Conservation (phyloP, 176 grass and related monocot genomes). For the sorghum (Sorghum bicolor) region DNA sequence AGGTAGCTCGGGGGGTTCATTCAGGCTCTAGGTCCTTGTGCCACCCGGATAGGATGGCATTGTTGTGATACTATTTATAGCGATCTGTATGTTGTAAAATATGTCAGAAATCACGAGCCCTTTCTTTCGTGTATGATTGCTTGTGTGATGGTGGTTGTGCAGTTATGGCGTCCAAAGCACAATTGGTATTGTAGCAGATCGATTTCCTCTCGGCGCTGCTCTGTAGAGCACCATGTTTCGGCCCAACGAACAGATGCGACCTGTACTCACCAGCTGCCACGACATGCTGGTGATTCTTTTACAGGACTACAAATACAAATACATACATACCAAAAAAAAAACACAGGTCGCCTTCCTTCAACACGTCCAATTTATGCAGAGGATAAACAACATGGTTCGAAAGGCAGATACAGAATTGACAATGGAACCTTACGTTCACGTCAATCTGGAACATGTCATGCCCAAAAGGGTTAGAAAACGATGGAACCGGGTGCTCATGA, state of each 20-base stretch:
- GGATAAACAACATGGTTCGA: not conserved
- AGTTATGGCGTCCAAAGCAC: not conserved
- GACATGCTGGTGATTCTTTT: not conserved
- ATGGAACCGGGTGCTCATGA: not conserved
- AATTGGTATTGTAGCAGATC: not conserved
- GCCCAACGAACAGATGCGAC: not conserved
- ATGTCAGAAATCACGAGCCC: constrained; percentile 3
- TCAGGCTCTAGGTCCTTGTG: not conserved
- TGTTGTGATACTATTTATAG: not conserved
- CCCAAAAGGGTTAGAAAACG: not conserved
- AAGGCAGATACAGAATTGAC: not conserved
- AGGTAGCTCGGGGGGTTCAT: not conserved
- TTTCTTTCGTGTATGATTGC: not conserved
- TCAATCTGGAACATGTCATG: not conserved
- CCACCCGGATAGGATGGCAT: not conserved
- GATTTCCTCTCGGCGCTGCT: not conserved
- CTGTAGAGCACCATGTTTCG: not conserved
- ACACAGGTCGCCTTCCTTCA: not conserved
- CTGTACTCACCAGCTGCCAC: too few species aligned
- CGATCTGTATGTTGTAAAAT: constrained; percentile 28
- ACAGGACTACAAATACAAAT: not conserved
- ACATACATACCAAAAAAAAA: too few species aligned
- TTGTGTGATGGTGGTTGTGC: not conserved
- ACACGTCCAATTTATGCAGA: not conserved
- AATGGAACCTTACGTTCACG: not conserved